phyloP scores from a whole-genome alignment of 2,329 filamentous ascomycete species.

The Septoria petroselini region DNA sequence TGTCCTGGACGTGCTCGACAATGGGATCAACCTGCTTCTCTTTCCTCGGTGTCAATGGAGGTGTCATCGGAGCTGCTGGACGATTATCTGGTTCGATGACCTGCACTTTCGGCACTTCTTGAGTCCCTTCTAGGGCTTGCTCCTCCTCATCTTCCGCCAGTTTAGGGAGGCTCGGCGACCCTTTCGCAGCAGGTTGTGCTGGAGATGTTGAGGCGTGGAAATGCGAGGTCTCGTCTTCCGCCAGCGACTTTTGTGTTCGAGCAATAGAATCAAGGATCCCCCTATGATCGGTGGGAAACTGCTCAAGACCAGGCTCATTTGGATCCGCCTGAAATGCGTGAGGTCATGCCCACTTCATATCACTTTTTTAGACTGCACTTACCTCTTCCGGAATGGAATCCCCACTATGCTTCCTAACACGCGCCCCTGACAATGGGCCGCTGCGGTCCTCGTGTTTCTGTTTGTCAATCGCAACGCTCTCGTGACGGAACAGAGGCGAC shows the following conservation, averaged over 20 bases:
- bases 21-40: slow-evolving; percentile 15
- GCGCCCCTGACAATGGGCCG: slow-evolving; percentile 10
- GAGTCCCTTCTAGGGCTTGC: slow-evolving; percentile 17
- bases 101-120: slow-evolving; percentile 16
- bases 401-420: slow-evolving; percentile 20
- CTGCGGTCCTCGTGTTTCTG: slow-evolving; percentile 21
- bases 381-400: slow-evolving; percentile 15
- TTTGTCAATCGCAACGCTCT: slow-evolving; percentile 29
- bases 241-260: slow-evolving; percentile 25
- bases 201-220: slow-evolving; percentile 12
- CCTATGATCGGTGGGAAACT: slow-evolving; percentile 38
- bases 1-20: slow-evolving; percentile 12
- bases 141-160: slow-evolving; percentile 32
- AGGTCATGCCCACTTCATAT: too few species aligned
- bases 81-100: slow-evolving; percentile 17
- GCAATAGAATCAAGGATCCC: slow-evolving; percentile 37
- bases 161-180: slow-evolving; percentile 28
- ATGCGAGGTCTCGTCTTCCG: slow-evolving; percentile 28
- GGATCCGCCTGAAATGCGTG: slow-evolving; percentile 28
- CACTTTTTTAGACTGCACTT: too few species aligned
- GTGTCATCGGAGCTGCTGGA: slow-evolving; percentile 33
- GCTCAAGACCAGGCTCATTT: slow-evolving; percentile 35
- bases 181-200: slow-evolving; percentile 14
- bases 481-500: slow-evolving; percentile 36
- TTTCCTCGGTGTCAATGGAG: slow-evolving; percentile 37